phyloP scores from a whole-genome alignment of 306 rosid species.

The Vicia faba region DNA sequence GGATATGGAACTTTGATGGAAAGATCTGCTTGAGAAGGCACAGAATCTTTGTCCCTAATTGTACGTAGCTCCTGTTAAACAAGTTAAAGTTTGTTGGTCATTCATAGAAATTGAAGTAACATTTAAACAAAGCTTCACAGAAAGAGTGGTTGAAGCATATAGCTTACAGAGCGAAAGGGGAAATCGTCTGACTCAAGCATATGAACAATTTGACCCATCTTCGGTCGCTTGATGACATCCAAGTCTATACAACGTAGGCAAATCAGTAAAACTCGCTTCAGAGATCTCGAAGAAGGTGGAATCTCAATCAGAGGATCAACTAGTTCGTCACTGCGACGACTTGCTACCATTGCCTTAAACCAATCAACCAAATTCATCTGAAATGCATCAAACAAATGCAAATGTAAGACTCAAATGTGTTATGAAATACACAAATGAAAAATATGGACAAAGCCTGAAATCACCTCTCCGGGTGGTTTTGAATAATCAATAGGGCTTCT shows the following conservation, averaged over 20 bases:
- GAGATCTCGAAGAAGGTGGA: conserved; percentile 72
- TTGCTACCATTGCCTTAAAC: conserved; percentile 91
- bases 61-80: conserved; percentile 71
- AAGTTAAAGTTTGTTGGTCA: conserved; percentile 28
- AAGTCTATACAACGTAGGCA: conserved; percentile 90
- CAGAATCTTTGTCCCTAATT: conserved; percentile 55
- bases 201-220: conserved; percentile 97
- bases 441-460: conserved; percentile 4
- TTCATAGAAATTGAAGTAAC: conserved; percentile 4
- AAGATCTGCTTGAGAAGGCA: conserved; percentile 43
- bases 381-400: conserved; percentile 32
- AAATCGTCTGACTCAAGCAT: conserved; percentile 98
- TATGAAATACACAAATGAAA: conserved; percentile 15
- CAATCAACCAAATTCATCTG: conserved; percentile 98
- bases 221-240: conserved; percentile 87
- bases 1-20: conserved; percentile 44
- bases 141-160: conserved; percentile 12
- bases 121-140: conserved; percentile 24
- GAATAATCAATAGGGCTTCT: conserved; percentile 94
- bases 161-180: conserved; percentile 82
- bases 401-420: conserved; percentile 4
- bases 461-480: conserved; percentile 89
- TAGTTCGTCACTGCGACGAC: conserved; percentile 82
- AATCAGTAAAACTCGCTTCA: conserved; percentile 80
- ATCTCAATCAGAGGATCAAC: conserved; percentile 76